phyloP scores from a whole-genome alignment of 1,139 yeast genomes.

The Magnusiomyces tetraspermus region DNA sequence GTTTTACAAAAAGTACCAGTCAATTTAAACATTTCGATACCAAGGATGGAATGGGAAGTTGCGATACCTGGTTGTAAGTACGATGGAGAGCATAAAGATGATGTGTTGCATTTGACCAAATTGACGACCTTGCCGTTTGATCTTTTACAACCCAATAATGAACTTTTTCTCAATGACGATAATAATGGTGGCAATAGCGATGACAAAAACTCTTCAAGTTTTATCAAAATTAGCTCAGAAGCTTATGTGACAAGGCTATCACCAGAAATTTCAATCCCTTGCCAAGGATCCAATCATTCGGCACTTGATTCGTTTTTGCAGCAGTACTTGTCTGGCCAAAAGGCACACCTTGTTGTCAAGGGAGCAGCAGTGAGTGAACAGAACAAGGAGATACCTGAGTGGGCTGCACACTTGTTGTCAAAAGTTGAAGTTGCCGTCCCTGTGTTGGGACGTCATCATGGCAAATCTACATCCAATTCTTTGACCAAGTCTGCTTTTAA shows the following conservation, averaged over 20 bases:
- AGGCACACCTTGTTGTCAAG: conserved; percentile 15
- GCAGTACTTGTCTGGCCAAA: conserved; percentile 20
- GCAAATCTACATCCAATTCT: too few relatives aligned
- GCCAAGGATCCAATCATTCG: conserved; percentile 18
- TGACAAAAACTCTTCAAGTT: background rate
- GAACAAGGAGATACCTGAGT: conserved; percentile 7
- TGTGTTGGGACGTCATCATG: background rate
- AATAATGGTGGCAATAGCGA: too few relatives aligned
- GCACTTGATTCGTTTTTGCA: conserved; percentile 21
- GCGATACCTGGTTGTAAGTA: conserved; percentile 21
- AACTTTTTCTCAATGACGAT: too few relatives aligned
- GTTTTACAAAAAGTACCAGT: conserved; percentile 17
- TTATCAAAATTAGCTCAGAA: background rate
- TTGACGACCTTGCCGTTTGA: conserved; percentile 18
- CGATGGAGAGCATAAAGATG: conserved; percentile 4
- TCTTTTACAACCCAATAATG: conserved; percentile 9
- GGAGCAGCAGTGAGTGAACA: conserved; percentile 15
- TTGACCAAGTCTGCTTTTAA: too few relatives aligned
- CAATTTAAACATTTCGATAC: conserved; percentile 15
- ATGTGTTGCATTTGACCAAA: conserved; percentile 15
- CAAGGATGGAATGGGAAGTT: conserved; percentile 21
- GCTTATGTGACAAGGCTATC: conserved; percentile 16
- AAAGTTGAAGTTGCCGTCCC: conserved; percentile 7
- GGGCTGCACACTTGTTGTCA: conserved; percentile 7
- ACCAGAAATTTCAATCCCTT: conserved; percentile 15